Base-by-base conservation (phyloP, 108 stramenopile genomes). In the Discostella stelligeroides region DNA sequence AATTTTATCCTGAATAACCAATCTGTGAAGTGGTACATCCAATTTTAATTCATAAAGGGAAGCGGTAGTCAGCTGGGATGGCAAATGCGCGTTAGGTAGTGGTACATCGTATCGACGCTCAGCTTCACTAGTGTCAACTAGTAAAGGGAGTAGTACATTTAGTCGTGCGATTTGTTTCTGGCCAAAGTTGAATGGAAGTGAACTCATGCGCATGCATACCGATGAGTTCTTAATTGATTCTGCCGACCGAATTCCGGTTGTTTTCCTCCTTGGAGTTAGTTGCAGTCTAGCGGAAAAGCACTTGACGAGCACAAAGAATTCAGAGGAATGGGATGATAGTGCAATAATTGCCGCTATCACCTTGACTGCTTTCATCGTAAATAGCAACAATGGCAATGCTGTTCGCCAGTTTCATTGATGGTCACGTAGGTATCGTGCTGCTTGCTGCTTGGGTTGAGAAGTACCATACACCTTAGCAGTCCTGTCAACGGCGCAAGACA, bases 81-180 rank as follows among this genome's bases (percentile, higher is more conserved):
- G 92, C 17, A 94, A 75, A 70, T 94, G 87, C 10, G 79, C 50
- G 20, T 88, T 87, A 17, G 92, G 92, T 10, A 94, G 79, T 5
- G 92, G 89, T 10, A 81, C 66, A 38, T 81, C 70, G 58, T 68
- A 75, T 27, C 18, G 66, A 51, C n/a, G 66, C 28, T 60, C 46
- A 6, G 66, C 25, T 15, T 49, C 30, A 10, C 39, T 25, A 34
- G 43, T 73, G 49, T 81, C 75, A 11, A 81, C 75, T 11, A 81
- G 50, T 28, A 81, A 61, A 60, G 80, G 80, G 3, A 81, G 62
- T 5, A 70, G 55, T 0, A 81, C 60, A 61, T 77, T 77, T 62
- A 48, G 49, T n/a, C 71, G 75, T 37, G 80, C 75, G 9, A 47
- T 15, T 46, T 63, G 18, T 20, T 62, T 68, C 15, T 13, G 42